Percentiles rank a stretch among this genome's conserved stretches.
phyloP scores from a whole-genome alignment of 352 stramenopile species.

The Chrysophaeum taylorii region DNA sequence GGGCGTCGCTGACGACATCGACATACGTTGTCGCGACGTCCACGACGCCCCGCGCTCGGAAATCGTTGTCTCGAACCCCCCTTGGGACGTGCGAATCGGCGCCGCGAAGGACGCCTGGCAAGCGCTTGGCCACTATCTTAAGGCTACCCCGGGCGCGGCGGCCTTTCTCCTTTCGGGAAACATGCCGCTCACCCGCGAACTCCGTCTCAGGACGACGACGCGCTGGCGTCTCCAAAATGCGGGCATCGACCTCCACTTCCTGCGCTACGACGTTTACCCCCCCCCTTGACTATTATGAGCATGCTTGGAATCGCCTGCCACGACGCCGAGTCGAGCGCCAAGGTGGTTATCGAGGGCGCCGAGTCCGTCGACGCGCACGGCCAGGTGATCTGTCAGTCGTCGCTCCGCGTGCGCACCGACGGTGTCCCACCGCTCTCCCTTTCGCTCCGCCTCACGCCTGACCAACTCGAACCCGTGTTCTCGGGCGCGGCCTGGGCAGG shows the following conservation, averaged over 20 bases:
- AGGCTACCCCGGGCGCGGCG: conserved; percentile 18
- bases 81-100: conserved; percentile 33
- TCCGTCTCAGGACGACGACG: conserved; percentile 29
- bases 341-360: background rate
- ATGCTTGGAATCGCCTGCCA: too few relatives aligned
- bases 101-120: conserved; percentile 27
- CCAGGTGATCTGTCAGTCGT: background rate
- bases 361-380: background rate
- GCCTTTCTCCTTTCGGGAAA: conserved; percentile 30
- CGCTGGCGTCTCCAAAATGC: conserved; percentile 26
- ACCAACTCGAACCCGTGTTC: conserved; percentile 79
- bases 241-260: conserved; percentile 30
- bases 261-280: conserved; percentile 25
- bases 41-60: background rate
- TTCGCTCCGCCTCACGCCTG: conserved; percentile 17
- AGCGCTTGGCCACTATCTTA: conserved; percentile 24
- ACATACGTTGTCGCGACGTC: background rate
- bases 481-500: conserved; percentile 78
- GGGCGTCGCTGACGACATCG: conserved; percentile 20
- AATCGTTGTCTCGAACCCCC: conserved; percentile 34
- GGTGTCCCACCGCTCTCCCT: background rate
- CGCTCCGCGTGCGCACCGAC: background rate
- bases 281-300: too few relatives aligned
- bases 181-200: conserved; percentile 22
- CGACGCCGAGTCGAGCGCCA: too few relatives aligned